phyloP scores from a whole-genome alignment of 192 early-diverging fungal species.

The Umbelopsis isabellina region DNA sequence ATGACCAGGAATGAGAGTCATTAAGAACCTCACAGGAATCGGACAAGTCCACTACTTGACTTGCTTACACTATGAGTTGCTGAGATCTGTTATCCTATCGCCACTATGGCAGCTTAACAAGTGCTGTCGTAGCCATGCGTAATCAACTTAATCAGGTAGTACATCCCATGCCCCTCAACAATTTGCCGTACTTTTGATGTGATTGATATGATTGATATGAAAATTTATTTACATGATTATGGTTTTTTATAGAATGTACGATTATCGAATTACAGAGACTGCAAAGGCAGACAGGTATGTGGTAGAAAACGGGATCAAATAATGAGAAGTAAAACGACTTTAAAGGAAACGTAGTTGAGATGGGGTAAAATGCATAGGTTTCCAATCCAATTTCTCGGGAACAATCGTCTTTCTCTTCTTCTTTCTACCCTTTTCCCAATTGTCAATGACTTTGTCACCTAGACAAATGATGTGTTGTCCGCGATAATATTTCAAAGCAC shows the following conservation, averaged over 20 bases:
- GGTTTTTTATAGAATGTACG: neutral
- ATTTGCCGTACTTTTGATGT: neutral
- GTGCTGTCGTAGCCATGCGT: too few relatives aligned
- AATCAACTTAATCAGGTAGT: too few relatives aligned
- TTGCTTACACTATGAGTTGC: too few relatives aligned
- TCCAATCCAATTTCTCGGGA: slow-evolving; percentile 77
- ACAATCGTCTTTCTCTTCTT: slow-evolving; percentile 81
- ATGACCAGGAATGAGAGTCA: too few relatives aligned
- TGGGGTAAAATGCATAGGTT: slow-evolving; percentile 78
- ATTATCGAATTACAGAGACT: neutral
- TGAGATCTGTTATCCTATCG: too few relatives aligned
- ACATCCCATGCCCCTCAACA: neutral
- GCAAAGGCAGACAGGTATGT: neutral
- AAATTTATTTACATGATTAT: slow-evolving; percentile 19
- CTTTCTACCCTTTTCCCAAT: slow-evolving; percentile 74
- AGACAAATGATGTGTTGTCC: slow-evolving; percentile 89
- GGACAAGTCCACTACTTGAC: too few relatives aligned
- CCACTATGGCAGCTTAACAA: too few relatives aligned
- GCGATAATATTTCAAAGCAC: slow-evolving; percentile 89
- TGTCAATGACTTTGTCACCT: slow-evolving; percentile 82
- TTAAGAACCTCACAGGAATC: too few relatives aligned
- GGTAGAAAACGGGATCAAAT: neutral
- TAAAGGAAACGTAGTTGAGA: slow-evolving; percentile 76
- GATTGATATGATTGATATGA: neutral
- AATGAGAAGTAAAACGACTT: neutral